Conservation (phyloP, 768 basidiomycete genomes). For the Mycena polygramma region DNA sequence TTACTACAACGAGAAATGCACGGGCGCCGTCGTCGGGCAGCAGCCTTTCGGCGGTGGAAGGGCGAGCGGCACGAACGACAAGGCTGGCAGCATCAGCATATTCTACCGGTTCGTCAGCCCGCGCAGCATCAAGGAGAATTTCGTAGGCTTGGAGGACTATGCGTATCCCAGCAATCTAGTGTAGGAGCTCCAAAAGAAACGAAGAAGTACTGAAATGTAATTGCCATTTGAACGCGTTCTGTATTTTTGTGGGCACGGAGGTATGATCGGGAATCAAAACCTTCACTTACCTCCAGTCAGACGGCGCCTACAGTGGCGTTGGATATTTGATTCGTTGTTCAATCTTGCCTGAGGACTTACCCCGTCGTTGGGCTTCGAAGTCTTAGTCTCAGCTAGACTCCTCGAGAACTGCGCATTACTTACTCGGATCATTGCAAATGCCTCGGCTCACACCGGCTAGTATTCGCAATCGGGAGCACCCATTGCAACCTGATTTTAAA, state of each 20-base stretch:
- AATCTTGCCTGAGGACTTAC: too few species aligned
- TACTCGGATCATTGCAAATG: constrained; percentile 4
- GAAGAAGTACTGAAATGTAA: constrained; percentile 10
- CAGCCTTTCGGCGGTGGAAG: constrained; percentile 98
- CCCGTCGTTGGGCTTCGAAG: too few species aligned
- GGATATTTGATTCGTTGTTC: too few species aligned
- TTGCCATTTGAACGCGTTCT: not conserved
- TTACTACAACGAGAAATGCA: constrained; percentile 99
- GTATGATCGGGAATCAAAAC: too few species aligned
- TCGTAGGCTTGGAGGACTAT: constrained; percentile 85
- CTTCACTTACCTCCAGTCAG: too few species aligned
- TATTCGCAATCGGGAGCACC: not conserved
- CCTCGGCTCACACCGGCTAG: not conserved
- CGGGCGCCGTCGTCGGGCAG: constrained; percentile 97
- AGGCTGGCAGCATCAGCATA: constrained; percentile 86
- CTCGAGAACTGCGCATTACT: not conserved
- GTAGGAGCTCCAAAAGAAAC: constrained; percentile 46
- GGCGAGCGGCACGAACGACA: constrained; percentile 97
- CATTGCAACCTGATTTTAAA: constrained; percentile 14
- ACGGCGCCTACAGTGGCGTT: too few species aligned
- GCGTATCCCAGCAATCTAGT: constrained; percentile 89
- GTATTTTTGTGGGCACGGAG: too few species aligned
- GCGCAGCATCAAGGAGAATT: constrained; percentile 97
- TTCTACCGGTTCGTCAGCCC: constrained; percentile 86
- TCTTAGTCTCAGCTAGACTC: too few species aligned